phyloP scores from a whole-genome alignment of 805 yeast species.

The Saturnispora besseyi region DNA sequence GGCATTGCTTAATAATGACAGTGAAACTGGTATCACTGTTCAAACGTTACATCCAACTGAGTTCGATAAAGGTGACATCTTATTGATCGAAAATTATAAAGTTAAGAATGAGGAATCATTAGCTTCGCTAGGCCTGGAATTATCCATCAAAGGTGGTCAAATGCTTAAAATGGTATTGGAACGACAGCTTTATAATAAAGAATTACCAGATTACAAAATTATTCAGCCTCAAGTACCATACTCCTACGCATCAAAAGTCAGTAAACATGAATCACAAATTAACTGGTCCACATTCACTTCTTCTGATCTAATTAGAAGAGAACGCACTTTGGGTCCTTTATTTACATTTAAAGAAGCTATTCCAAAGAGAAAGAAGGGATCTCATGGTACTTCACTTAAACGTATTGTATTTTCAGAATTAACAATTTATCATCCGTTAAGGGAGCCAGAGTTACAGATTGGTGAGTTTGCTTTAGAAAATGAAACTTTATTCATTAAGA shows the following conservation, averaged over 20 bases:
- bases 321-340: constrained; percentile 49
- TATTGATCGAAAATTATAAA: constrained; percentile 44
- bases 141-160: constrained; percentile 57
- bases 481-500: constrained; percentile 22
- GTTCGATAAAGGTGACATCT: constrained; percentile 71
- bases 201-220: constrained; percentile 9
- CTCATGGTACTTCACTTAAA: constrained; percentile 9
- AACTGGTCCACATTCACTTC: constrained; percentile 38
- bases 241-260: constrained; percentile 53
- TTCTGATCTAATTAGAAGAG: constrained; percentile 31
- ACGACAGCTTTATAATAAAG: constrained; percentile 23
- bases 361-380: constrained; percentile 19
- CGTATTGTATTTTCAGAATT: constrained; percentile 44
- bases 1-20: constrained; percentile 57
- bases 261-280: constrained; percentile 33
- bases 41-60: constrained; percentile 84
- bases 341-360: constrained; percentile 35
- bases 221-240: constrained; percentile 24
- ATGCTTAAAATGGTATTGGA: constrained; percentile 40
- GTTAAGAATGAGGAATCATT: constrained; percentile 39
- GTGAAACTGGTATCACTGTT: constrained; percentile 70
- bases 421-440: constrained; percentile 1
- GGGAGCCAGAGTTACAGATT: background rate
- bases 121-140: constrained; percentile 34
- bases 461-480: constrained; percentile 1